Percentiles rank a stretch among this genome's conserved stretches.
These are phyloP conservation scores for Cordyceps militaris DNA, from an alignment of 2,329 filamentous ascomycete genomes.

Conservation along the genomic window DNA sequence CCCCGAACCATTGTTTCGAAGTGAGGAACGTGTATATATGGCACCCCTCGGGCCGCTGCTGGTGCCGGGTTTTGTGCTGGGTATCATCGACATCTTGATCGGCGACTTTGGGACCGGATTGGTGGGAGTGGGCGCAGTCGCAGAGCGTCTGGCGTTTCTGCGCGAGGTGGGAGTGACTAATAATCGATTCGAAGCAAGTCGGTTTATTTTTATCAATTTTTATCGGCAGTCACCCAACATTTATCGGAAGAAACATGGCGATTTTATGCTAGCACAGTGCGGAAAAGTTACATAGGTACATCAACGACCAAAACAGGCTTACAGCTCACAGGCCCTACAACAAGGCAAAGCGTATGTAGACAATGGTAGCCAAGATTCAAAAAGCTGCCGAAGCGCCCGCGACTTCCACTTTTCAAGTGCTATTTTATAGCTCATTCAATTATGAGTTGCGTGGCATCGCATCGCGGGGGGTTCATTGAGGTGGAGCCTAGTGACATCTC, in stretches of 20 bases:
- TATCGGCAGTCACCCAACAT: no score
- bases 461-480: slow-evolving; percentile 5
- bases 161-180: background rate
- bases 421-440: background rate
- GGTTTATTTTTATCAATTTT: no score
- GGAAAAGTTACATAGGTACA: no score
- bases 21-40: background rate
- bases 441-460: background rate
- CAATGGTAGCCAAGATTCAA: no score
- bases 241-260: no score
- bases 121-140: background rate
- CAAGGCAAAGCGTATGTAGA: no score
- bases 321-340: no score
- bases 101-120: background rate
- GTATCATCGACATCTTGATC: slow-evolving; percentile 1
- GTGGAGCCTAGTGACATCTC: slow-evolving; percentile 4
- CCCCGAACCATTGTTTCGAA: background rate
- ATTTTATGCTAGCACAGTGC: no score
- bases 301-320: no score
- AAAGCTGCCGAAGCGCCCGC: background rate
- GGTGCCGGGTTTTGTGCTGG: background rate
- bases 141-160: no score
- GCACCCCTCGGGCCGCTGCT: background rate
- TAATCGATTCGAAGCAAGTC: no score
- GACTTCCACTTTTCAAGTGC: background rate